phyloP scores from a whole-genome alignment of 306 rosid species.

The Malus fusca region DNA sequence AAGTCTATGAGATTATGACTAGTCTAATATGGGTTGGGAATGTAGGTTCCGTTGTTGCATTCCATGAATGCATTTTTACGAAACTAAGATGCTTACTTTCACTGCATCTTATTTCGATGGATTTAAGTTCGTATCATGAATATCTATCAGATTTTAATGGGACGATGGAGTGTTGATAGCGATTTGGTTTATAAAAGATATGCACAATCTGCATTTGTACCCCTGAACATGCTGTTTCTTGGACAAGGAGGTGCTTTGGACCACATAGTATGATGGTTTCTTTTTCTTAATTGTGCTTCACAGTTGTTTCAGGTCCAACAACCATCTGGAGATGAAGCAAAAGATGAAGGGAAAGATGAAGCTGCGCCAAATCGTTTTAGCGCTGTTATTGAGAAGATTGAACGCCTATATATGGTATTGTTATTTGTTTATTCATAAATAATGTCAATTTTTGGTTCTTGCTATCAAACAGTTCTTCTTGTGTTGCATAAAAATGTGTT shows the following conservation, averaged over 20 bases:
- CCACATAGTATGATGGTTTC: neutral
- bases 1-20: neutral
- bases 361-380: slow-evolving; percentile 80
- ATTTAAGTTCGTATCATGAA: neutral
- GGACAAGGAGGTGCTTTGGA: neutral
- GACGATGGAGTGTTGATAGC: neutral
- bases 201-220: neutral
- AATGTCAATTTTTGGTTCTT: neutral
- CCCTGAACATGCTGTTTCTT: neutral
- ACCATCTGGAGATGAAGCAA: slow-evolving; percentile 48
- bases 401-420: slow-evolving; percentile 83
- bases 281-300: neutral
- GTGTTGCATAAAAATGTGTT: neutral
- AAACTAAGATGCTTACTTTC: neutral
- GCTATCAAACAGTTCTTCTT: neutral
- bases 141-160: neutral
- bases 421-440: neutral
- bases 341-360: slow-evolving; percentile 32
- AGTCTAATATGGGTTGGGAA: neutral
- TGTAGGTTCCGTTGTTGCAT: neutral
- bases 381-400: slow-evolving; percentile 98
- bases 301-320: slow-evolving; percentile 46
- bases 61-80: neutral
- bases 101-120: neutral
- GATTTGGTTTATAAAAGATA: neutral